Conservation (phyloP, 1,284 basidiomycete species). For the Rugosomyces carneus region DNA sequence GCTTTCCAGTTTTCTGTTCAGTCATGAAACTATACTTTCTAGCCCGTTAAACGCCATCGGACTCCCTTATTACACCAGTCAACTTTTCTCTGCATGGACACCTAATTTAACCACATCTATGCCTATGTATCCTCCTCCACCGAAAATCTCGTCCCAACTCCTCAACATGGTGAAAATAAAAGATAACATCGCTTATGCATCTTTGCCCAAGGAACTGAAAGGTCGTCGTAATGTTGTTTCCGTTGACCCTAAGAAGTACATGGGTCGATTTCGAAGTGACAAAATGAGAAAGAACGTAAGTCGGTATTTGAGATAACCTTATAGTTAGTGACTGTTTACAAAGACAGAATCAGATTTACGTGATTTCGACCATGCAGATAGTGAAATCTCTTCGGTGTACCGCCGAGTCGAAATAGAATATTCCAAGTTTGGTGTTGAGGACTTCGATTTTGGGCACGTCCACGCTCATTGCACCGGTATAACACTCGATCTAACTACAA, state of each 20-base stretch:
- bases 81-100: slow-evolving; percentile 79
- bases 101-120: slow-evolving; percentile 45
- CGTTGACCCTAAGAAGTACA: slow-evolving; percentile 41
- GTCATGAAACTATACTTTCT: slow-evolving; percentile 9
- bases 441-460: slow-evolving; percentile 92
- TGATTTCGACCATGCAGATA: slow-evolving; percentile 40
- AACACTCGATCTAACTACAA: slow-evolving; percentile 7
- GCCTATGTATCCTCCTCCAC: slow-evolving; percentile 53
- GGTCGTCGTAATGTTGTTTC: slow-evolving; percentile 77
- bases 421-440: slow-evolving; percentile 97
- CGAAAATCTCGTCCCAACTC: slow-evolving; percentile 76
- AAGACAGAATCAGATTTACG: slow-evolving; percentile 47
- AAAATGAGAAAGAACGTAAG: slow-evolving; percentile 46
- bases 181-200: slow-evolving; percentile 86
- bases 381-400: slow-evolving; percentile 79
- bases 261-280: slow-evolving; percentile 81
- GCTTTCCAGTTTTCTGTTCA: neutral
- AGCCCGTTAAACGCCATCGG: slow-evolving; percentile 89
- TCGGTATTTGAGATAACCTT: neutral
- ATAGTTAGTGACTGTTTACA: slow-evolving; percentile 2
- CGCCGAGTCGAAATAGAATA: slow-evolving; percentile 96
- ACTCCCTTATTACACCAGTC: slow-evolving; percentile 78
- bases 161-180: slow-evolving; percentile 77
- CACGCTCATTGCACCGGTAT: neutral
- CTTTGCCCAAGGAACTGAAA: slow-evolving; percentile 76